A percentile compares a stretch with the other conserved stretches of the same genome.
Conservation (phyloP, 2,329 filamentous ascomycete genomes). For the Hyphodiscus sp. region DNA sequence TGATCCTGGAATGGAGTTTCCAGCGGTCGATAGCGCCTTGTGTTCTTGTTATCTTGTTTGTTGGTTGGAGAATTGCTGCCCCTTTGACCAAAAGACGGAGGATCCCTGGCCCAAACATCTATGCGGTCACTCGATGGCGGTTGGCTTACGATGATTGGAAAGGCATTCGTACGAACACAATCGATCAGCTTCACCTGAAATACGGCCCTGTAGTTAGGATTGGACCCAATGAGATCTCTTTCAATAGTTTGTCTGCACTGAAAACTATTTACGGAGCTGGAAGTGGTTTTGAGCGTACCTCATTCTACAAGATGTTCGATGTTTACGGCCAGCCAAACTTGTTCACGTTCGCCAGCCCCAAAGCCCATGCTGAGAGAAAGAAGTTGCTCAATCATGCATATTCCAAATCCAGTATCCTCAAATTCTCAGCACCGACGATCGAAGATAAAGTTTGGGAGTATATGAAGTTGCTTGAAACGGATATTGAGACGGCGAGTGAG, state of each 20-base stretch:
- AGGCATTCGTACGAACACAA: constrained; percentile 8
- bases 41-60: neutral
- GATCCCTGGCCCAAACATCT: constrained; percentile 15
- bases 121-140: constrained; percentile 15
- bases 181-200: constrained; percentile 14
- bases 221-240: constrained; percentile 26
- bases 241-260: constrained; percentile 36
- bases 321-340: constrained; percentile 45
- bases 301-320: constrained; percentile 51
- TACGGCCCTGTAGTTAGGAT: constrained; percentile 27
- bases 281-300: constrained; percentile 35
- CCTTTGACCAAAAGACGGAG: constrained; percentile 1
- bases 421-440: constrained; percentile 28
- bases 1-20: neutral
- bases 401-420: constrained; percentile 41
- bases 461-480: constrained; percentile 34
- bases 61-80: neutral
- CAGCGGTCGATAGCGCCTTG: neutral
- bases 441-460: constrained; percentile 36
- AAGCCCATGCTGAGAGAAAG: constrained; percentile 43
- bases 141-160: constrained; percentile 15
- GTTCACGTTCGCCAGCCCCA: constrained; percentile 41
- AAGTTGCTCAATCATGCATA: constrained; percentile 47
- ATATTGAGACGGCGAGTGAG: constrained; percentile 33
- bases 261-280: constrained; percentile 50